Evolutionary conservation across 2,329 filamentous ascomycete genomes (phyloP), one percentile per base, ranked within the genome.

Genomic region (Capronia coronata): DNA sequence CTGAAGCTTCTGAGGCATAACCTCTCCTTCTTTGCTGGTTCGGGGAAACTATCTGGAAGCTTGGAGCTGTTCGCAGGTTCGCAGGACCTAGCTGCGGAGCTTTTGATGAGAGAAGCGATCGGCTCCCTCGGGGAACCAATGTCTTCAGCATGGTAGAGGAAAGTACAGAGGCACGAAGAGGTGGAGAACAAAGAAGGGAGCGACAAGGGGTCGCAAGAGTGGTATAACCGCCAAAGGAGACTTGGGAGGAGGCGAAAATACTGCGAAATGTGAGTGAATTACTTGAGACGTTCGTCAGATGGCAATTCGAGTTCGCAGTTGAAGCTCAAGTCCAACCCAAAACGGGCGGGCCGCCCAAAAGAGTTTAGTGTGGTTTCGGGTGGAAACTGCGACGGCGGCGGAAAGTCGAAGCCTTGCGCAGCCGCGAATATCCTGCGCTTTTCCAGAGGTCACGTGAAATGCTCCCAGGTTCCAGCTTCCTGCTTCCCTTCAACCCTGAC

Each of bases 1-100:
- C 88, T 71, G 90, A 88, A 88, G 69, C 51, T 57, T 56, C 56
- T 51, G 55, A 59, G 37, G 54, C 55, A 43, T 61, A 62, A 37
- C 48, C 54, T 43, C 59, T 46, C 40, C 52, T 46, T 41, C 48
- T 44, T 41, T 55, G 58, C 32, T 51, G 49, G 38, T 49, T 52
- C 45, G 45, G 54, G 25, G 56, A 52, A 22, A 60, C 44, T 43
- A 61, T 57, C 46, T 60, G 58, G 49, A 54, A 59, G 47, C 55
- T 53, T 14, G 57, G 57, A 21, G 55, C 46, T 35, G 49, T 54
- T 48, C 57, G 52, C 19, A 61, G 56, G 52, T 60, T 61, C 19
- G 56, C 49, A 21, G 59, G 59, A n/a, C 56, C 56, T 30, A 52
- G 30, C 39, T 58, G 56, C 38, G 51, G 54, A 56, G 53, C 55